Conservation (phyloP, 192 early-diverging fungal species). For the Gonapodya prolifera region DNA sequence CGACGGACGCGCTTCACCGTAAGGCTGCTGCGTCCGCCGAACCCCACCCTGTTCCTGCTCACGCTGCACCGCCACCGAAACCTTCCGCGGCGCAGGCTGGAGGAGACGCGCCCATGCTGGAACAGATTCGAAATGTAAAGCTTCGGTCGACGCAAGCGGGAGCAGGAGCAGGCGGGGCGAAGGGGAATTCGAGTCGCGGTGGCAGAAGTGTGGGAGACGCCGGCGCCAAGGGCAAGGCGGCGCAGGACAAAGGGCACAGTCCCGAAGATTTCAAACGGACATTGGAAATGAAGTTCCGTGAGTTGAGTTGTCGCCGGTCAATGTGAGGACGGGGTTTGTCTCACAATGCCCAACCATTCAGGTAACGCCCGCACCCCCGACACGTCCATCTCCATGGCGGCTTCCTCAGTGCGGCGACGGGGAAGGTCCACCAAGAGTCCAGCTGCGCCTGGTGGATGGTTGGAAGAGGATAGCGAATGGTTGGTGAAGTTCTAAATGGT, state of each 20-base stretch:
- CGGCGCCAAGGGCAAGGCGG: background rate
- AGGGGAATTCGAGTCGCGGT: background rate
- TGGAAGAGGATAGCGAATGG: background rate
- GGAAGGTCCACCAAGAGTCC: background rate
- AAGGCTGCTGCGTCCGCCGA: background rate
- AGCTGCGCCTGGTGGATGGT: background rate
- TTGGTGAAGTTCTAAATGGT: too few relatives aligned
- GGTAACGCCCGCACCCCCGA: background rate
- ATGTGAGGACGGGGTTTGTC: background rate
- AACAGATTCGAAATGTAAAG: background rate
- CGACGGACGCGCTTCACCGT: background rate
- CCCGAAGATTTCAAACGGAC: too few relatives aligned
- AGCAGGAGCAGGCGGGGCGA: background rate
- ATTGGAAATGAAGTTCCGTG: background rate
- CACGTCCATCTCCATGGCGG: background rate
- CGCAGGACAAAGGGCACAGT: too few relatives aligned
- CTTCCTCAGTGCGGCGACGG: background rate
- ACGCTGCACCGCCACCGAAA: too few relatives aligned
- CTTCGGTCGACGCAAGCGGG: background rate
- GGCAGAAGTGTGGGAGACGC: background rate
- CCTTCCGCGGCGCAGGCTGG: background rate
- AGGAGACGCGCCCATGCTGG: background rate
- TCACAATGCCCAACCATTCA: background rate
- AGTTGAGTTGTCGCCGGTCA: background rate
- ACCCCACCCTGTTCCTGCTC: background rate